Evolutionary conservation across 2,329 filamentous ascomycete genomes (phyloP), one percentile per base, ranked within the genome.

Genomic region (Dactylellina drechsleri): DNA sequence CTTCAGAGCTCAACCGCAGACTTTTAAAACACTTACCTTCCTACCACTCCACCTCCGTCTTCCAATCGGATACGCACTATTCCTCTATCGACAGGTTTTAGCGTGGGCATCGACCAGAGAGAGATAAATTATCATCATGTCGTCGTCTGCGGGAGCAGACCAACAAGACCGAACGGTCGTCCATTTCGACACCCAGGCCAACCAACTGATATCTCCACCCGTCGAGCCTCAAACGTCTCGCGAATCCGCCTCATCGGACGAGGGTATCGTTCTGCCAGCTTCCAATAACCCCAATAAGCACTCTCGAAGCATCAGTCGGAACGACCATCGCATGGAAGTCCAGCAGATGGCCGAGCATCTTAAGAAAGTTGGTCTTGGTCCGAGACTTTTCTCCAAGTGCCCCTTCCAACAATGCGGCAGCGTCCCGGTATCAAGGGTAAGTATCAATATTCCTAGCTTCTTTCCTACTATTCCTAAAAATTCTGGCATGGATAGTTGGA

Each of bases 261-360:
- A 65, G 36, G 53, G 26, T 10, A 57, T 60, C 16, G 59, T 65
- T 23, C 41, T 49, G 10, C 49, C 49, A 15, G 16, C 59, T 26
- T 7, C 43, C 13, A 47, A 6, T n/a, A 47, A 15, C 65, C 3
- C 36, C 16, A 7, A 18, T 1, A 70, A 61, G 18, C 66, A 70
- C 49, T 8, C 66, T 18, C 66, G 66, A 28, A 53, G 47, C 2
- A 70, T 76, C 65, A 76, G 71, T 45, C 59, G 71, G 16, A 53
- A 65, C 23, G 71, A 76, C 26, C 64, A 76, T 47, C 43, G 56
- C 3, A 40, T 76, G 1, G 71, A 76, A 26, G 64, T 68, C 47
- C 65, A 76, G 56, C 64, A 59, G 47, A 76, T 76, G 71, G 71
- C 71, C 5, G 71, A 76, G 58, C 58, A 60, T 53, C 65, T 76